phyloP scores from a whole-genome alignment of 306 rosid species.

The Morella rubra region DNA sequence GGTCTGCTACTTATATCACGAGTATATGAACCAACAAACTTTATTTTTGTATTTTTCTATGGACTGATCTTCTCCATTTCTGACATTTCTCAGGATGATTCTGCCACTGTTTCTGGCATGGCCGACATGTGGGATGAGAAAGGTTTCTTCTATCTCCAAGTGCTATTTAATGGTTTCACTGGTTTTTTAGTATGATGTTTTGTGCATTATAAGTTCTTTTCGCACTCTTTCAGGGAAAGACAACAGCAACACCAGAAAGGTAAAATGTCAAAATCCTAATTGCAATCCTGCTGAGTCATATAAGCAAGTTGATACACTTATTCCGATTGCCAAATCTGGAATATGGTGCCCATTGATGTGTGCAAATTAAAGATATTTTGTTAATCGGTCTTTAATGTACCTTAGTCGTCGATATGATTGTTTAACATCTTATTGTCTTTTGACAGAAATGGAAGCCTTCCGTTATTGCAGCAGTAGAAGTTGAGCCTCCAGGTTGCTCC shows the following conservation, averaged over 20 bases:
- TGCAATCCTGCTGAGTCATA: neutral
- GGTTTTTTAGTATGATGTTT: conserved; percentile 19
- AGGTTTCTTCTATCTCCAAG: conserved; percentile 41
- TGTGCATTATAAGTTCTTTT: conserved; percentile 26
- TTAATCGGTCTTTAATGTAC: conserved; percentile 4
- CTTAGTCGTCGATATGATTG: conserved; percentile 26
- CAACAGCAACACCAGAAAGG: conserved; percentile 53
- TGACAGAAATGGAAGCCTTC: conserved; percentile 55
- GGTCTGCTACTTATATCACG: conserved; percentile 41
- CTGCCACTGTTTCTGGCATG: conserved; percentile 38
- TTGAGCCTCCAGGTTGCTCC: conserved; percentile 90
- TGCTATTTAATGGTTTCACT: conserved; percentile 1
- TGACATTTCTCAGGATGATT: conserved; percentile 40
- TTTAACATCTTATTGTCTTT: conserved; percentile 5
- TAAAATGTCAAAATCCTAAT: conserved; percentile 15
- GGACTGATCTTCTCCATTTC: conserved; percentile 5
- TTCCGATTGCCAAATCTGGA: neutral
- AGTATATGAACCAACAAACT: neutral
- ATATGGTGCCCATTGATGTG: neutral
- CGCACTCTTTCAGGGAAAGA: conserved; percentile 41
- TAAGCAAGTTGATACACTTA: neutral
- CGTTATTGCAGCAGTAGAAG: conserved; percentile 85
- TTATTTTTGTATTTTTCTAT: neutral
- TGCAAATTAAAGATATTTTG: neutral
- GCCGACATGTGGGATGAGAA: conserved; percentile 66